Evolutionary conservation across 345 rosid genomes (phyloP).

Genomic region (Odontarrhena argentea): DNA sequence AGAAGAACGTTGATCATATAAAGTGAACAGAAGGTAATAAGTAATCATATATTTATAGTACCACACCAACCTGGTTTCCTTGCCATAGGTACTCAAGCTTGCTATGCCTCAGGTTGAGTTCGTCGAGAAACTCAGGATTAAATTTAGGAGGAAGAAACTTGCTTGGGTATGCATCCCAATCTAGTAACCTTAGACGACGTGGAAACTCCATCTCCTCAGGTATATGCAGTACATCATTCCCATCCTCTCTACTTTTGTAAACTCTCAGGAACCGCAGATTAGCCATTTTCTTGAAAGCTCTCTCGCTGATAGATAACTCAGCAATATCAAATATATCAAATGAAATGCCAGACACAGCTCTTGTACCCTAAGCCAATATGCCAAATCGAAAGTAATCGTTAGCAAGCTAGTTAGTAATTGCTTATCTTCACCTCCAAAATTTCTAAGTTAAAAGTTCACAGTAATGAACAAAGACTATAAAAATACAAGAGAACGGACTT

Average conservation of each 20-base stretch:
- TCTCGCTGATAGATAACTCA: not conserved
- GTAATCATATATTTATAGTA: not conserved
- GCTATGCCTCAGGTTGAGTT: not conserved
- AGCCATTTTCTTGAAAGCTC: constrained; percentile 22
- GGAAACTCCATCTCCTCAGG: constrained; percentile 9
- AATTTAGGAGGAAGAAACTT: constrained; percentile 29
- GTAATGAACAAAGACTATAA: not conserved
- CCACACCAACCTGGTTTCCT: constrained; percentile 28
- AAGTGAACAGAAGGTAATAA: not conserved
- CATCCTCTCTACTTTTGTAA: not conserved
- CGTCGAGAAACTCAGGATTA: constrained; percentile 11
- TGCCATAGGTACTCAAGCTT: constrained; percentile 34
- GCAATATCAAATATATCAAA: constrained; percentile 1
- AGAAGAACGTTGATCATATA: not conserved
- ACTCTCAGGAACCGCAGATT: constrained; percentile 36
- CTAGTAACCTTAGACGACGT: constrained; percentile 8
- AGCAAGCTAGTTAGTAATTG: not conserved
- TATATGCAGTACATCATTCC: not conserved
- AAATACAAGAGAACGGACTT: not conserved
- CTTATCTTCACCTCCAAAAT: not conserved
- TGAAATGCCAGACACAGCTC: constrained; percentile 26
- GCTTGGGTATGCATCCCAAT: constrained; percentile 33
- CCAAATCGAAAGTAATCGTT: not conserved
- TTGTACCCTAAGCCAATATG: constrained; percentile 27
- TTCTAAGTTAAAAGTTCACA: not conserved